Conservation (phyloP, 1,284 basidiomycete genomes). For the Leccinum brunneo-olivaceum region DNA sequence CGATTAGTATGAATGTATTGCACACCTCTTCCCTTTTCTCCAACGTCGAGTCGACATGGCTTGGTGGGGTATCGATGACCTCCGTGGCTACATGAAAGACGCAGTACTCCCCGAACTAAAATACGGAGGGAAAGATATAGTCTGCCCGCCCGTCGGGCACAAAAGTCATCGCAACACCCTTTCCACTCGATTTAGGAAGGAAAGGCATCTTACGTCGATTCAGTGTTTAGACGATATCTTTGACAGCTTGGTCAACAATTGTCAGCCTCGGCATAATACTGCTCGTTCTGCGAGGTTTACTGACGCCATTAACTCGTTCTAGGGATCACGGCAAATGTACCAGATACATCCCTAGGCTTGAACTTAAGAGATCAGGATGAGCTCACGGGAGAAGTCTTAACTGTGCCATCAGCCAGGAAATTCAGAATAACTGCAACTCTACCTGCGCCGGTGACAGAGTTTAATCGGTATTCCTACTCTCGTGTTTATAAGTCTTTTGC, state of each 20-base stretch:
- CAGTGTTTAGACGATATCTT: conserved; percentile 23
- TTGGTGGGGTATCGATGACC: conserved; percentile 32
- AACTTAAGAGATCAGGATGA: conserved; percentile 25
- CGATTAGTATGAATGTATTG: background rate
- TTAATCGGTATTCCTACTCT: conserved; percentile 20
- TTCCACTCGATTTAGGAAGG: conserved; percentile 30
- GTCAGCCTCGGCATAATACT: conserved; percentile 13
- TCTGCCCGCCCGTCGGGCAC: conserved; percentile 29
- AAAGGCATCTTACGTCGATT: conserved; percentile 31
- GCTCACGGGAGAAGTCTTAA: conserved; percentile 23
- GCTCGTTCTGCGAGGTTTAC: background rate
- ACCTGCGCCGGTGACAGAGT: conserved; percentile 29
- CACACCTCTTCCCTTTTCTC: background rate
- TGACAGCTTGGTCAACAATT: conserved; percentile 25
- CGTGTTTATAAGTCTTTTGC: background rate
- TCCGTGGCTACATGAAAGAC: conserved; percentile 32
- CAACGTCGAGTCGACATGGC: conserved; percentile 15
- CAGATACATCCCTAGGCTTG: conserved; percentile 25
- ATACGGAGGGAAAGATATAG: conserved; percentile 24
- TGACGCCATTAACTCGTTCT: conserved; percentile 5
- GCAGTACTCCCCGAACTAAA: conserved; percentile 36
- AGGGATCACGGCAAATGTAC: conserved; percentile 28
- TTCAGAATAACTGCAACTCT: conserved; percentile 24
- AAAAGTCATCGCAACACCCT: conserved; percentile 36
- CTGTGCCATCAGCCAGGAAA: conserved; percentile 29